Base-by-base conservation (phyloP, 192 early-diverging fungal genomes). In the Rhizoclosmatium globosum region DNA sequence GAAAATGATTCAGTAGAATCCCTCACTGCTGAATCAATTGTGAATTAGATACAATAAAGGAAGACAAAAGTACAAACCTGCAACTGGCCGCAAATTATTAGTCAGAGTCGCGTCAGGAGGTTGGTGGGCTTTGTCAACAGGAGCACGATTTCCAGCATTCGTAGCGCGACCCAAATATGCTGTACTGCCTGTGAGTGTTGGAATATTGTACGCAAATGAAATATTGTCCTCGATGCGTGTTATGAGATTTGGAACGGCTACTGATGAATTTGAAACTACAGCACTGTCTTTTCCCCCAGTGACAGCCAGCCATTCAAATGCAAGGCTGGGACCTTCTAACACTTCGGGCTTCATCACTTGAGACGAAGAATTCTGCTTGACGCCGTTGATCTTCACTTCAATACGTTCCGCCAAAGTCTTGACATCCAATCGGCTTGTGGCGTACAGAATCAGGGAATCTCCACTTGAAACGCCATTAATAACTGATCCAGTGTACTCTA, bases 141-240 rank as follows among this genome's bases (percentile, higher is more conserved):
- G 9, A 13, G 46, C n/a, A 7, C 70, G 46, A 71, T 71, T 43
- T 56, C 48, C 70, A 41, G 48, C 17, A 57, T 48, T 71, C 31
- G n/a, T 71, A 4, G 56, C 56, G 7, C 70, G 70, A 13, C 70
- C 70, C 11, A 71, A 42, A 71, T 71, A 71, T 9, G 70, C n/a
- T 9, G 70, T 71, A 6, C n/a, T 43, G 7, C 70, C 70, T 2
- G 48, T 41, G 19, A 71, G n/a, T 23, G 70, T 9, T 56, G 70
- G 70, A 19, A 71, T 41, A 57, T 71, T 71, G 70, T 57, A 71
- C 31, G 48, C 47, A 57, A 71, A 71, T 15, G 70, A 71, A 21
- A 71, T 21, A 71, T 71, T 71, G 56, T 71, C 70, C 56, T 71
- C 70, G 19, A 71, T 21, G 3, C 70, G 70, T 15, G 70, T n/a